These are phyloP conservation scores for Chaetoceros muelleri DNA, from an alignment of 108 stramenopile species.

Conservation along the genomic window DNA sequence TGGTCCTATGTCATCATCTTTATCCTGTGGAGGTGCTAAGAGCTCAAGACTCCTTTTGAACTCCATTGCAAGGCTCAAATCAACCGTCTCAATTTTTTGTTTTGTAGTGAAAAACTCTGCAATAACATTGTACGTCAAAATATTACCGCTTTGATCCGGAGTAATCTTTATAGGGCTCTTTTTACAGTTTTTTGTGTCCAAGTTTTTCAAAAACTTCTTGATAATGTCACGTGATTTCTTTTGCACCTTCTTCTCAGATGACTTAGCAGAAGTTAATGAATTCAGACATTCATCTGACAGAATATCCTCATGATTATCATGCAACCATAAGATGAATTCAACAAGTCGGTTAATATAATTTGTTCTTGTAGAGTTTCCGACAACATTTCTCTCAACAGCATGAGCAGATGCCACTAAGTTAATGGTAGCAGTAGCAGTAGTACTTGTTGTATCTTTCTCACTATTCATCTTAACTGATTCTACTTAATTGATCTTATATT, in stretches of 20 bases:
- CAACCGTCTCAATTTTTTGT: neutral
- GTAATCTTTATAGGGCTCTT: neutral
- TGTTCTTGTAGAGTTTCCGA: neutral
- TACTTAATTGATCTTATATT: too few relatives aligned
- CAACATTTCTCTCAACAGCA: neutral
- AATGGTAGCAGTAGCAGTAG: neutral
- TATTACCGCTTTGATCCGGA: neutral
- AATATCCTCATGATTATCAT: neutral
- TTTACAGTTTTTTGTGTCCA: neutral
- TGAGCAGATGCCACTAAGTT: neutral
- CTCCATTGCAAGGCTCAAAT: neutral
- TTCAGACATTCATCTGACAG: neutral
- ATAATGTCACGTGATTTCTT: neutral
- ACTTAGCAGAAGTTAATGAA: neutral
- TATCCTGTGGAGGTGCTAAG: neutral
- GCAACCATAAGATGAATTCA: neutral
- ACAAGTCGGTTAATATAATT: neutral
- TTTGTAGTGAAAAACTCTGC: neutral
- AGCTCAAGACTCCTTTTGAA: neutral
- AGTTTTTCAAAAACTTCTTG: neutral
- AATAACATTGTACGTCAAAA: neutral
- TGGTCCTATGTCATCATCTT: neutral
- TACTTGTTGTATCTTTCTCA: too few relatives aligned
- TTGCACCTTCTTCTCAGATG: neutral
- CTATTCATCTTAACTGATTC: too few relatives aligned